A percentile compares a stretch with the other conserved stretches of the same genome.
phyloP scores from a whole-genome alignment of 2,329 filamentous ascomycete species.

The Hypoxylon sp. region DNA sequence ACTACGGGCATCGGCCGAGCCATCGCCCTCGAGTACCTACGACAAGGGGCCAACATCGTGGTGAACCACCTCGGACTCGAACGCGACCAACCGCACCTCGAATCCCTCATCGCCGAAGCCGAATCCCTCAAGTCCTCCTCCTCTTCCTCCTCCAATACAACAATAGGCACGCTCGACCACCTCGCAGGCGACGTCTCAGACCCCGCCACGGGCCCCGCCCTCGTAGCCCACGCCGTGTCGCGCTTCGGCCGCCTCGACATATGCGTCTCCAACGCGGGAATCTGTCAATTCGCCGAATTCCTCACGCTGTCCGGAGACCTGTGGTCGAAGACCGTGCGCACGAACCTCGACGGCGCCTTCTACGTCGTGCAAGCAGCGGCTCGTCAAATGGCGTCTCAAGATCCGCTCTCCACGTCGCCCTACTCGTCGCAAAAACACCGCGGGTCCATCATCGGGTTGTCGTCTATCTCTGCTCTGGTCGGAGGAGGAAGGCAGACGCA shows the following conservation, averaged over 20 bases:
- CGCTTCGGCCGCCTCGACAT: slow-evolving; percentile 75
- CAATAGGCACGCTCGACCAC: slow-evolving; percentile 69
- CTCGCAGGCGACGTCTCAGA: slow-evolving; percentile 83
- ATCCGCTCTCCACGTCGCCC: slow-evolving; percentile 61
- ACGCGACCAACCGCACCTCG: slow-evolving; percentile 64
- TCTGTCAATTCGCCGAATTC: slow-evolving; percentile 91
- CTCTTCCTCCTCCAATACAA: slow-evolving; percentile 48
- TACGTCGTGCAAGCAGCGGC: slow-evolving; percentile 88
- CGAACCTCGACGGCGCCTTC: slow-evolving; percentile 91
- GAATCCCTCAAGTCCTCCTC: slow-evolving; percentile 58
- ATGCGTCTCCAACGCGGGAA: slow-evolving; percentile 89
- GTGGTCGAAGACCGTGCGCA: slow-evolving; percentile 77
- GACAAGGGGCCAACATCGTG: slow-evolving; percentile 81
- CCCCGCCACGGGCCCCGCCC: slow-evolving; percentile 75
- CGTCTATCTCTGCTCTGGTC: slow-evolving; percentile 79
- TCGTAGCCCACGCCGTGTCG: slow-evolving; percentile 76
- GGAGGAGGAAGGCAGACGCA: slow-evolving; percentile 85
- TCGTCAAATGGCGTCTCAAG: slow-evolving; percentile 80
- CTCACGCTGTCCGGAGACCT: slow-evolving; percentile 78
- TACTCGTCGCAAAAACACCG: slow-evolving; percentile 57
- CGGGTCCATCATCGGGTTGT: slow-evolving; percentile 84
- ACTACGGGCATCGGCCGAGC: slow-evolving; percentile 89
- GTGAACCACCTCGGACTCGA: slow-evolving; percentile 81
- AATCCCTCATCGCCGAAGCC: slow-evolving; percentile 66
- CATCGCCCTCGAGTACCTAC: slow-evolving; percentile 82